phyloP scores from a whole-genome alignment of 2,329 filamentous ascomycete genomes.

The Colletotrichum chlorophyti region DNA sequence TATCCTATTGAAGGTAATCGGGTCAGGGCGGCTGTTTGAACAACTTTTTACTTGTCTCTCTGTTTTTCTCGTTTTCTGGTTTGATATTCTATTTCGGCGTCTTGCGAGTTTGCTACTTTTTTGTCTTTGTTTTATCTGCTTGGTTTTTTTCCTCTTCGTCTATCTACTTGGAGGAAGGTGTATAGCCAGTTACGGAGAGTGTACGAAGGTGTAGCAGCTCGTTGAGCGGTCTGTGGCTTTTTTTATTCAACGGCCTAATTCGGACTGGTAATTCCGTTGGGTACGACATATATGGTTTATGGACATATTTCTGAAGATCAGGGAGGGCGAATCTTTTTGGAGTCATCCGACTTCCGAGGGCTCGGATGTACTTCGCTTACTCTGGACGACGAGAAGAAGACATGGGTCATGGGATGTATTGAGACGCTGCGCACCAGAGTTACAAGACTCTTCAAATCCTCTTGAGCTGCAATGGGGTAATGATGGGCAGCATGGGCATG shows the following conservation, averaged over 20 bases:
- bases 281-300: not conserved
- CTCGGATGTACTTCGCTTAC: too few species aligned
- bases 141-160: constrained; percentile 2
- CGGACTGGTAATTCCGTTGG: not conserved
- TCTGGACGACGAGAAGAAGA: too few species aligned
- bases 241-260: not conserved
- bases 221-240: constrained; percentile 20
- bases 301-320: not conserved
- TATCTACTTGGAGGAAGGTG: not conserved
- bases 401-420: not conserved
- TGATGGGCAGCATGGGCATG: constrained; percentile 4
- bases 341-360: too few species aligned
- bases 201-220: constrained; percentile 16
- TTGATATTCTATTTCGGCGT: not conserved
- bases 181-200: constrained; percentile 15
- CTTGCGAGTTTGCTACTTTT: not conserved
- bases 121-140: not conserved
- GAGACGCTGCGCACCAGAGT: constrained; percentile 29
- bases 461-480: not conserved
- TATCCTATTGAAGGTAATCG: constrained; percentile 12
- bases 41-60: too few species aligned
- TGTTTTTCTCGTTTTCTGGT: not conserved
- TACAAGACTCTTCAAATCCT: constrained; percentile 31
- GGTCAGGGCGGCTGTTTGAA: constrained; percentile 17
- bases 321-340: too few species aligned